Conservation (phyloP, 2,329 filamentous ascomycete species). For the Pseudogymnoascus verrucosus region DNA sequence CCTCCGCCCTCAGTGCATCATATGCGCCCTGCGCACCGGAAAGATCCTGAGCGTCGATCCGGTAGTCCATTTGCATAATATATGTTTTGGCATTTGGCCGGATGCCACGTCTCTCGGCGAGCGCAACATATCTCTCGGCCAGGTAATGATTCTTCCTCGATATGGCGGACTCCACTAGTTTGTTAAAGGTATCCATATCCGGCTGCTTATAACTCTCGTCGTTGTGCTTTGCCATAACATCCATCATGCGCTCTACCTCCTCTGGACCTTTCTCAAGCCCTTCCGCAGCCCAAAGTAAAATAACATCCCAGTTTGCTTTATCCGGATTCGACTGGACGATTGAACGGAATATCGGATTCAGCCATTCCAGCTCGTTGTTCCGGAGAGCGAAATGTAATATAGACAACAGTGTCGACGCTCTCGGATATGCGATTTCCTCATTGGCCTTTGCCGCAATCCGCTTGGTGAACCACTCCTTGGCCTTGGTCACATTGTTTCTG, state of each 20-base stretch:
- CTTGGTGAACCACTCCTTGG: conserved; percentile 60
- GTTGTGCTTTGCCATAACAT: conserved; percentile 50
- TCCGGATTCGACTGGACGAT: conserved; percentile 33
- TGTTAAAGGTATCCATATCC: conserved; percentile 67
- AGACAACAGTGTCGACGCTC: conserved; percentile 40
- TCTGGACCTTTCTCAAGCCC: conserved; percentile 61
- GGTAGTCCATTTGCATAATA: conserved; percentile 67
- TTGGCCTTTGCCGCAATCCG: conserved; percentile 30
- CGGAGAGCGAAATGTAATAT: conserved; percentile 55
- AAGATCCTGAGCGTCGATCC: conserved; percentile 64
- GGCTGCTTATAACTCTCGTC: conserved; percentile 42
- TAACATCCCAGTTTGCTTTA: conserved; percentile 60
- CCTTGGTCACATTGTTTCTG: conserved; percentile 48
- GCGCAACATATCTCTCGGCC: conserved; percentile 62
- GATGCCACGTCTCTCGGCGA: conserved; percentile 59
- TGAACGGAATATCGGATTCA: conserved; percentile 47
- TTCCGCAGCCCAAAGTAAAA: conserved; percentile 68
- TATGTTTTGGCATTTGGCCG: conserved; percentile 61
- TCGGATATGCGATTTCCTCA: conserved; percentile 22
- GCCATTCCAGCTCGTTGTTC: conserved; percentile 54
- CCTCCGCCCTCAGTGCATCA: conserved; percentile 49
- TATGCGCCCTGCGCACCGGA: conserved; percentile 61
- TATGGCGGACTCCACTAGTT: conserved; percentile 64
- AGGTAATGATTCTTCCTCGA: conserved; percentile 61
- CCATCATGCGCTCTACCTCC: conserved; percentile 65